Evolutionary conservation across 768 basidiomycete species (phyloP), one percentile per base, ranked within the genome.

Genomic region (Termitomyces sp.): DNA sequence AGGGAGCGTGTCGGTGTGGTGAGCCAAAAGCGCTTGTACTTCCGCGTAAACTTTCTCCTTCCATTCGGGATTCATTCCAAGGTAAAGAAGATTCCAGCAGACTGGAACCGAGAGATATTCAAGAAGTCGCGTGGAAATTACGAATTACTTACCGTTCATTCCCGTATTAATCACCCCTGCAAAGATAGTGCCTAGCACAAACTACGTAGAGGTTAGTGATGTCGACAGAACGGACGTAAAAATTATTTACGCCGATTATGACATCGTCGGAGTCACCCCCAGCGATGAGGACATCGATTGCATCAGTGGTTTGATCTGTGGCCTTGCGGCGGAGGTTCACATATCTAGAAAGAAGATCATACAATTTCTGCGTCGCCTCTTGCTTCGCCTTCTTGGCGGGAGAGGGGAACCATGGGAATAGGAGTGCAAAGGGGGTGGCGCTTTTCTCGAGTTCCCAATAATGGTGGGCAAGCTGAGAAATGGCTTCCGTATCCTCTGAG

Each of bases 151-250:
- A 76, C 77, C 60, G 28, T 63, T 75, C 40, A 74, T 71, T 16
- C 76, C 73, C 2, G 74, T 76, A 66, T 75, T 76, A 22, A 73
- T 62, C 3, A 75, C 69, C 11, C 75, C 78, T 12, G 76, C 76
- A 55, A 76, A 77, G n/a, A 79, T 64, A 13, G 73, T 63, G 3
- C 69, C 68, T 3, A 78, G 60, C 22, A 76, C 66, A 32, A 75
- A 71, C 73, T 76, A 55, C 28, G 42, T 11, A 4, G 36, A 36
- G 3, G 40, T 16, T 38, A 33, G 35, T 58, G 4, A 53, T 20
- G n/a, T 28, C 24, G 13, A 18, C 46, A n/a, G 18, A 42, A 22
- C 1, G 40, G 55, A 35, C 6, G 6, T 44, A 16, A 49, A 9
- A 7, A 33, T 28, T 39, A 18, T 67, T 62, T 58, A 72, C 71